Percentiles rank a stretch among this genome's conserved stretches.
These are phyloP conservation scores for Tetrapisispora iriomotensis DNA, from an alignment of 805 yeast species.

Conservation along the genomic window DNA sequence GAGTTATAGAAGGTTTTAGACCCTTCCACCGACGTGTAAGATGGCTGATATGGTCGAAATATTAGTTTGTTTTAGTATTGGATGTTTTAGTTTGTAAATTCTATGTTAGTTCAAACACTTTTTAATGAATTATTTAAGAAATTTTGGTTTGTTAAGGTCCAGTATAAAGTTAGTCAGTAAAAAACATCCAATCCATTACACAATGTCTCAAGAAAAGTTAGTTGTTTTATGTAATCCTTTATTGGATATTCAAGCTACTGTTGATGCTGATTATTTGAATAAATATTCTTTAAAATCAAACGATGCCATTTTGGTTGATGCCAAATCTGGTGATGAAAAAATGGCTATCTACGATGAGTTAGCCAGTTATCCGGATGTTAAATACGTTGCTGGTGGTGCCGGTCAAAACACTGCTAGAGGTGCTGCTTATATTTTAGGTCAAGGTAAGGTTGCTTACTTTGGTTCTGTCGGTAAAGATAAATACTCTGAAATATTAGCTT, in stretches of 20 bases:
- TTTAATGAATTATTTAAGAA: too few relatives aligned
- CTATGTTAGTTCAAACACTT: too few relatives aligned
- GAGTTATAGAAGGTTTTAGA: too few relatives aligned
- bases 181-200: too few relatives aligned
- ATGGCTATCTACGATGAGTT: slow-evolving; percentile 79
- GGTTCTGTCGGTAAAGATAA: slow-evolving; percentile 95
- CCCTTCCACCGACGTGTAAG: too few relatives aligned
- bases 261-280: slow-evolving; percentile 53
- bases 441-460: slow-evolving; percentile 75
- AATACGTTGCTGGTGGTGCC: slow-evolving; percentile 95
- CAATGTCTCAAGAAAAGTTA: slow-evolving; percentile 24
- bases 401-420: slow-evolving; percentile 99
- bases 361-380: slow-evolving; percentile 47
- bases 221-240: slow-evolving; percentile 91
- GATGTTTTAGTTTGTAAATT: too few relatives aligned
- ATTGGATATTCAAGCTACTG: slow-evolving; percentile 76
- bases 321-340: slow-evolving; percentile 61
- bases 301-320: slow-evolving; percentile 73
- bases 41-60: too few relatives aligned
- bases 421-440: slow-evolving; percentile 85
- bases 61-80: too few relatives aligned
- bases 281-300: slow-evolving; percentile 81
- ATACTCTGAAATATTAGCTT: slow-evolving; percentile 67
- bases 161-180: too few relatives aligned
- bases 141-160: neutral